Evolutionary conservation across 2,329 filamentous ascomycete species (phyloP).

Genomic region (Ophiostoma australiae): DNA sequence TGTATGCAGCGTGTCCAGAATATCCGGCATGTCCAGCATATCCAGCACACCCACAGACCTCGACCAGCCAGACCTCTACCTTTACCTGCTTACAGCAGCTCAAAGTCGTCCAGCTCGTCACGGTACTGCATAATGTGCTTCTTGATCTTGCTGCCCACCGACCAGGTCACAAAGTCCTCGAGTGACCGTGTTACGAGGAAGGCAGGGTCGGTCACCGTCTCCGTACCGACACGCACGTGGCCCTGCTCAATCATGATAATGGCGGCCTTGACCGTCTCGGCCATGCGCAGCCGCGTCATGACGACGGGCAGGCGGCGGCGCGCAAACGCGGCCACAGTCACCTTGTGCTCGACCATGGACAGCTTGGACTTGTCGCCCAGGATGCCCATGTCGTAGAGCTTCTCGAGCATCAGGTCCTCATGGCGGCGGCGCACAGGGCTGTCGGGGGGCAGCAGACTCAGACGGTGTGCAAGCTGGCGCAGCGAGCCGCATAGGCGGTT

Average conservation of each 20-base stretch:
- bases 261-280: slow-evolving; percentile 79
- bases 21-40: no score
- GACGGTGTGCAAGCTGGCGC: slow-evolving; percentile 81
- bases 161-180: slow-evolving; percentile 97
- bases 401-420: slow-evolving; percentile 81
- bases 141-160: slow-evolving; percentile 95
- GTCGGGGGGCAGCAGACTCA: slow-evolving; percentile 74
- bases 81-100: slow-evolving; percentile 60
- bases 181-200: slow-evolving; percentile 83
- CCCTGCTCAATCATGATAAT: slow-evolving; percentile 90
- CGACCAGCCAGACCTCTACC: not conserved
- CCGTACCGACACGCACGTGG: slow-evolving; percentile 84
- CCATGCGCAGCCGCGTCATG: slow-evolving; percentile 84
- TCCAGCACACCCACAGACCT: not conserved
- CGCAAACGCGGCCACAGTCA: slow-evolving; percentile 86
- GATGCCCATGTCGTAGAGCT: slow-evolving; percentile 89
- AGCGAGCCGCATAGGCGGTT: slow-evolving; percentile 71
- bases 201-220: slow-evolving; percentile 83
- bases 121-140: slow-evolving; percentile 90
- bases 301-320: slow-evolving; percentile 78
- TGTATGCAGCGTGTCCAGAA: not conserved
- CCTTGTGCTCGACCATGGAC: slow-evolving; percentile 77
- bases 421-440: slow-evolving; percentile 75
- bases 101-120: slow-evolving; percentile 93
- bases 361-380: slow-evolving; percentile 71